A percentile compares a stretch with the other conserved stretches of the same genome.
Conservation (phyloP, 306 rosid genomes). For the Malus sylvestris region DNA sequence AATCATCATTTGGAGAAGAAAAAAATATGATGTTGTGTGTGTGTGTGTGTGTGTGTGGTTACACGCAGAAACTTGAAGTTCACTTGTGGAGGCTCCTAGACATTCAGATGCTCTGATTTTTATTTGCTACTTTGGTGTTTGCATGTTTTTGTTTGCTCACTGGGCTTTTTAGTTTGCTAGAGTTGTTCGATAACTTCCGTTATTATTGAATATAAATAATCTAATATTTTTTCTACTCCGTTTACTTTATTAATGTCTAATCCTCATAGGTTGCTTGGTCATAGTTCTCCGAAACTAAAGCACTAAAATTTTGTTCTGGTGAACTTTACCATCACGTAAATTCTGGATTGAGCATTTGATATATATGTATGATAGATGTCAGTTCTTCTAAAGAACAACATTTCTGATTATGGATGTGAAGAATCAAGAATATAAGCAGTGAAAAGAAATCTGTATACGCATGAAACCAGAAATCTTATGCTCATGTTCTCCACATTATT, state of each 20-base stretch:
- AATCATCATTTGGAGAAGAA: background rate
- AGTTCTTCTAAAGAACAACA: background rate
- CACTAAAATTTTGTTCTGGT: background rate
- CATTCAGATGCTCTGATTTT: background rate
- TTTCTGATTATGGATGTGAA: background rate
- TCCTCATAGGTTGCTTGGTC: background rate
- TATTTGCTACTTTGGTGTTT: background rate
- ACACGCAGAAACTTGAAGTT: background rate
- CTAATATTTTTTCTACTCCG: background rate
- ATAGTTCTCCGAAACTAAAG: background rate
- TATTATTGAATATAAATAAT: background rate
- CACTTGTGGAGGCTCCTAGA: background rate
- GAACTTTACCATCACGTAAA: background rate
- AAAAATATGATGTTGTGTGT: background rate
- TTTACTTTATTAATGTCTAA: background rate
- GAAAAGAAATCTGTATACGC: background rate
- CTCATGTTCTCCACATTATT: slow-evolving; percentile 8
- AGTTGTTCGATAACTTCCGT: background rate
- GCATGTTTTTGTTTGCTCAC: background rate
- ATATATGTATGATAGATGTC: background rate
- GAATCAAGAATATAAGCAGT: background rate
- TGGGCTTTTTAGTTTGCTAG: background rate
- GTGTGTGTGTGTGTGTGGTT: background rate
- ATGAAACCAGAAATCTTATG: background rate
- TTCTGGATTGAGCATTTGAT: background rate